Evolutionary conservation across 225 moss, liverwort and hornwort genomes (phyloP), one percentile per base, ranked within the genome.

Genomic region (Neckera pumila): DNA sequence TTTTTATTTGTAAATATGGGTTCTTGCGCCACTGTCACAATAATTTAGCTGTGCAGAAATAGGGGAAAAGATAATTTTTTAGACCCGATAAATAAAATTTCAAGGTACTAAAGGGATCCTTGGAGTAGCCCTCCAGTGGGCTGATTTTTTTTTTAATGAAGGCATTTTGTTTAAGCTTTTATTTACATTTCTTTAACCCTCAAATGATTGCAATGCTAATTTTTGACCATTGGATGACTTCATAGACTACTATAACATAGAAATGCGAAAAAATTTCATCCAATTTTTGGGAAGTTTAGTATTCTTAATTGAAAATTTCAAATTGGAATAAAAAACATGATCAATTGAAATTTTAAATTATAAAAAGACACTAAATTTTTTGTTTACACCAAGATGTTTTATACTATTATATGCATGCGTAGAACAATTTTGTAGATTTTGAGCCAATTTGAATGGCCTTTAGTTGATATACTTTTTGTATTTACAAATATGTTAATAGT

Each of bases 171-270:
- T 22, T 14, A 36, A 54, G 15, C 9, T 53, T 36, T 14, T 2
- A 15, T 15, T 14, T 53, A 54, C 3, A 23, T 23, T 76, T 49
- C 1, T 76, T 51, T 28, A 47, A 34, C 13, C 5, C 1, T 76
- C 2, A 34, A 76, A 33, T 1, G 3, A 76, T 4, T 0, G 0
- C 8, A 53, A 21, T 0, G 0, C 51, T 14, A 53, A 53, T 34
- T 53, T 76, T 14, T 4, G 14, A 8, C 9, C 22, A 76, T 22
- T 8, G 2, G 7, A 36, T 76, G 36, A 53, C 23, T 53, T 22
- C 3, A 22, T 51, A 22, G 22, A 53, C 11, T 3, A 34, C 5
- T 53, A 6, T 2, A 36, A 53, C 4, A 76, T 53, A 11, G 17
- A 53, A 34, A 76, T 2, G 20, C 19, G 1, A 33, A 76, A 34